Evolutionary conservation across 441 rosid genomes (phyloP).

Genomic region (Flueggea neowawraea): DNA sequence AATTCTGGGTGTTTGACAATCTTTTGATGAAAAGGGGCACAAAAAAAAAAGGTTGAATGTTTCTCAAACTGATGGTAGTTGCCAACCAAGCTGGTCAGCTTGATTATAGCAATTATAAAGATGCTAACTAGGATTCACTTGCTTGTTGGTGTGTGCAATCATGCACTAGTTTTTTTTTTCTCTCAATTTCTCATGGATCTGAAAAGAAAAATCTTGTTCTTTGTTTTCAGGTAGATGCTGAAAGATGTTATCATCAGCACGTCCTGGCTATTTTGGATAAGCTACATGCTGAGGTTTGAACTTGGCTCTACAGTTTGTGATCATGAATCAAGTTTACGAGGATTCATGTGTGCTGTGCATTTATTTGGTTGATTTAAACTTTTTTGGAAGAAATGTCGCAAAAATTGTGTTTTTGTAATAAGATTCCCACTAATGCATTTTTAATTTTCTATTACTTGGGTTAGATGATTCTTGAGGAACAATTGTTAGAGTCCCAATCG

Average conservation of each 20-base stretch:
- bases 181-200: slow-evolving; percentile 14
- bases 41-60: too few species aligned
- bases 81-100: too few species aligned
- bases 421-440: slow-evolving; percentile 12
- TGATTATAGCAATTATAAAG: too few species aligned
- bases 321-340: not conserved
- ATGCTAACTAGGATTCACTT: too few species aligned
- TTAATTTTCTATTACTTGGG: slow-evolving; percentile 20
- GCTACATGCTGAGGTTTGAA: slow-evolving; percentile 72
- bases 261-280: slow-evolving; percentile 72
- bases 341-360: not conserved
- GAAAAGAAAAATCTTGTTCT: slow-evolving; percentile 5
- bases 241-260: slow-evolving; percentile 77
- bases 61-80: too few species aligned
- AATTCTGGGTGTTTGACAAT: too few species aligned
- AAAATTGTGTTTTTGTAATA: slow-evolving; percentile 4
- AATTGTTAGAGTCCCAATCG: slow-evolving; percentile 43
- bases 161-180: not conserved
- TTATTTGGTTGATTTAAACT: not conserved
- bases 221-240: slow-evolving; percentile 77
- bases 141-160: too few species aligned
- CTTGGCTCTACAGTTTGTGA: not conserved
- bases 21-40: too few species aligned
- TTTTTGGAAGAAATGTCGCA: slow-evolving; percentile 6
- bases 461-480: slow-evolving; percentile 75